Evolutionary conservation across 1,284 basidiomycete species (phyloP), one percentile per base, ranked within the genome.

Genomic region (Cryptococcus sp.): DNA sequence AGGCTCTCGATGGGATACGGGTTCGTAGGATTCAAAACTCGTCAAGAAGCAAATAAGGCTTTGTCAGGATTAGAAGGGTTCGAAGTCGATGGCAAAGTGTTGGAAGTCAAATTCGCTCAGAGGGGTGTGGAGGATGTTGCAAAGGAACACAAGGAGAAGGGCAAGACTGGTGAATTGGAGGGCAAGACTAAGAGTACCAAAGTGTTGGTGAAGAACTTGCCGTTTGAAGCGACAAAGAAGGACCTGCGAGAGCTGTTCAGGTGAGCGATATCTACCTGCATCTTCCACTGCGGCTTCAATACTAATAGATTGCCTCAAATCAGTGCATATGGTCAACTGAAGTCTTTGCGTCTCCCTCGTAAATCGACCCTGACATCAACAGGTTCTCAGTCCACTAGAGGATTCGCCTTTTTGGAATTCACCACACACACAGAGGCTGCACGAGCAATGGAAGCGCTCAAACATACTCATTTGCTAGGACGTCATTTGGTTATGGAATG

Each of bases 371-470:
- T 88, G 17, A 85, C 88, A 34, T 86, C 89, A 1, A 68, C 68
- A 6, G 76, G 76, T 11, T 65, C 73, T 7, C 62, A 69, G 20
- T 64, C 69, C 1, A 72, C 75, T 5, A 86, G 95, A 29, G 95
- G 95, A 10, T 99, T 98, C 74, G 95, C 91, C 1, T 99, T 99
- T 81, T 83, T 98, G 64, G 95, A 99, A 68, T 96, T 95, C 72
- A 83, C 89, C 23, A 87, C 90, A 2, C 84, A 89, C 15, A 86
- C 87, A 54, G 93, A 97, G 70, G 93, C 93, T 2, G 87, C 91
- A 77, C 87, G 87, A 46, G 93, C 91, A 0, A 91, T 88, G 77
- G 84, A 85, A 20, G 86, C 90, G 3, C 83, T 99, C 43, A 84
- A 86, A 64, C 93, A 98, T 78, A 97, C 93, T 0, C 96, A 99